Conservation (phyloP, 768 basidiomycete genomes). For the Leccinum pellstonianum region DNA sequence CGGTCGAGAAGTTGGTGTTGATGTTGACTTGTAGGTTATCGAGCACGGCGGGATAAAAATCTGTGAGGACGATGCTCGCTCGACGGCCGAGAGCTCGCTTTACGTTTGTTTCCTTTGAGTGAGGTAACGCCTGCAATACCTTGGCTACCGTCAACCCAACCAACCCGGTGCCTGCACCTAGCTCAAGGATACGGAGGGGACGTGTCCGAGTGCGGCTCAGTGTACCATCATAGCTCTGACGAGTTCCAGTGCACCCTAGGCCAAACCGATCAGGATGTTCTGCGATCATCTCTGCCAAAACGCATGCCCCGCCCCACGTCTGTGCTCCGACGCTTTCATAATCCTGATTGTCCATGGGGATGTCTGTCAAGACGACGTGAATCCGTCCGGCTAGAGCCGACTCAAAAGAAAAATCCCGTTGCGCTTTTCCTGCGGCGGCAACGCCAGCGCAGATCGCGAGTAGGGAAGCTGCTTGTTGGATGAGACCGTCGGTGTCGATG, state of each 20-base stretch:
- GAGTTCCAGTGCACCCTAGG: slow-evolving; percentile 18
- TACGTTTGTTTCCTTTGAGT: not conserved
- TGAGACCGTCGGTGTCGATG: too few relatives aligned
- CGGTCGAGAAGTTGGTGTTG: slow-evolving; percentile 32
- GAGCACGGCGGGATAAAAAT: slow-evolving; percentile 49
- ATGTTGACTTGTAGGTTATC: slow-evolving; percentile 48
- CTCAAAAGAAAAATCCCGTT: slow-evolving; percentile 52
- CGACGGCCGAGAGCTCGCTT: slow-evolving; percentile 1
- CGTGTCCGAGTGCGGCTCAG: not conserved
- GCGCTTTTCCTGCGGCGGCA: slow-evolving; percentile 57
- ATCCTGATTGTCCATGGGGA: slow-evolving; percentile 67
- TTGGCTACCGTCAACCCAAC: slow-evolving; percentile 44
- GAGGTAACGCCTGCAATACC: slow-evolving; percentile 19
- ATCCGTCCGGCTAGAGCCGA: slow-evolving; percentile 18
- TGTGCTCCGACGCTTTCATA: slow-evolving; percentile 77
- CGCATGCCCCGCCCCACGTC: slow-evolving; percentile 86
- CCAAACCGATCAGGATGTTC: slow-evolving; percentile 55
- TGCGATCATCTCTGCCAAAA: slow-evolving; percentile 73
- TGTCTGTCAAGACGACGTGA: slow-evolving; percentile 57
- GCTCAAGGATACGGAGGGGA: slow-evolving; percentile 45
- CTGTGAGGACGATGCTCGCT: slow-evolving; percentile 41
- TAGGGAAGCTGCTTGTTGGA: slow-evolving; percentile 44
- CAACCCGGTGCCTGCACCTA: slow-evolving; percentile 59
- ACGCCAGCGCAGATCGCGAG: slow-evolving; percentile 65
- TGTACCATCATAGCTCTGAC: not conserved